Percentiles rank a stretch among this genome's conserved stretches.
These are phyloP conservation scores for Capsicum pubescens DNA, from an alignment of 257 asterid genomes.

Conservation along the genomic window DNA sequence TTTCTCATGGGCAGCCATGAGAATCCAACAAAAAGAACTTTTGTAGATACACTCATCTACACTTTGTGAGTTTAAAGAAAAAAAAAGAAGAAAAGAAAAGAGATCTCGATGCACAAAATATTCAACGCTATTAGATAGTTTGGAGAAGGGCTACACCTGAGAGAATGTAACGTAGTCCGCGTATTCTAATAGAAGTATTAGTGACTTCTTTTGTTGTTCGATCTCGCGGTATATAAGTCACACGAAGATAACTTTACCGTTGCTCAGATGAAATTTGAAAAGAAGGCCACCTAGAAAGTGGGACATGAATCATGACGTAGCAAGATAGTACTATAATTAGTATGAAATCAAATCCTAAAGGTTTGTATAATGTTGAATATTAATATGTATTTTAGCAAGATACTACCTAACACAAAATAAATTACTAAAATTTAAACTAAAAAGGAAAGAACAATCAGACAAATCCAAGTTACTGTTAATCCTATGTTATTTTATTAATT, in stretches of 20 bases:
- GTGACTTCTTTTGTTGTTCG: fast-evolving
- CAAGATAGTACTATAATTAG: constrained; percentile 12
- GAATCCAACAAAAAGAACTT: neutral
- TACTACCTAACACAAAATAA: neutral
- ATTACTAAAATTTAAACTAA: neutral
- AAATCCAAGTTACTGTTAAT: neutral
- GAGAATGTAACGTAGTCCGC: fast-evolving
- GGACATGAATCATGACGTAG: neutral
- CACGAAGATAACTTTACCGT: fast-evolving
- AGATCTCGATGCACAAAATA: neutral
- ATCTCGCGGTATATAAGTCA: fast-evolving
- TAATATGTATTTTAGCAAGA: neutral
- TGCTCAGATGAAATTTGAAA: neutral
- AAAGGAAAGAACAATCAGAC: neutral
- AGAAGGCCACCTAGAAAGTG: neutral
- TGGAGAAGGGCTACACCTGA: neutral
- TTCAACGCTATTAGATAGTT: neutral
- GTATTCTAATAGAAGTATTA: fast-evolving
- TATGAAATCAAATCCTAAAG: constrained; percentile 2
- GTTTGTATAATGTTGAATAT: neutral
- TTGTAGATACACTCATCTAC: neutral
- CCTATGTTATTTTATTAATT: neutral
- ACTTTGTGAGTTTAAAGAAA: neutral
- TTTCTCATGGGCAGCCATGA: neutral
- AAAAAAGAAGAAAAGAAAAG: neutral